Evolutionary conservation across 2,329 filamentous ascomycete genomes (phyloP).

Genomic region (Ceratocystis cubensis): DNA sequence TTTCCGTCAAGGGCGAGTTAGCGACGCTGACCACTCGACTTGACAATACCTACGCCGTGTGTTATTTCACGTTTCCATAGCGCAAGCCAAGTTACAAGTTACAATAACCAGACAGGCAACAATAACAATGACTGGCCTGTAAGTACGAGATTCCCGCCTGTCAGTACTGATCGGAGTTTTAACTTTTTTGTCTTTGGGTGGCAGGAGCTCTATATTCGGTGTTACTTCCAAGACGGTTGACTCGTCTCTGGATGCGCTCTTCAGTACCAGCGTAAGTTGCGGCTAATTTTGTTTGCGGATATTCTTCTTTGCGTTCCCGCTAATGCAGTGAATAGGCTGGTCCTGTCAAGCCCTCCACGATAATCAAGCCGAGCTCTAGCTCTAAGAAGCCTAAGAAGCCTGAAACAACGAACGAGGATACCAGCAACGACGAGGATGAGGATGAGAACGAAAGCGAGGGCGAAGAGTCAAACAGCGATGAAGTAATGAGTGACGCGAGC

Average conservation of each 20-base stretch:
- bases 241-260: constrained; percentile 56
- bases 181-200: constrained; percentile 13
- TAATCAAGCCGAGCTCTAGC: constrained; percentile 21
- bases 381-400: constrained; percentile 29
- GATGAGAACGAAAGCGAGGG: constrained; percentile 26
- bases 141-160: background rate
- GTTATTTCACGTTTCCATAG: background rate
- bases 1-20: constrained; percentile 12
- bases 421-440: constrained; percentile 24
- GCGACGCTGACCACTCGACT: background rate
- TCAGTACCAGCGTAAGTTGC: constrained; percentile 56
- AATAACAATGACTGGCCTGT: constrained; percentile 16
- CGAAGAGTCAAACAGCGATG: constrained; percentile 27
- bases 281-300: background rate
- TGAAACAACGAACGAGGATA: constrained; percentile 25
- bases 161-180: background rate
- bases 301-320: background rate
- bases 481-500: constrained; percentile 24
- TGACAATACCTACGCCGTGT: background rate
- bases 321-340: constrained; percentile 33
- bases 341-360: constrained; percentile 36
- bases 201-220: constrained; percentile 15
- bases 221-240: constrained; percentile 44
- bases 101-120: background rate
- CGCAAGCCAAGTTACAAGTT: background rate